A percentile compares a stretch with the other conserved stretches of the same genome.
Conservation (phyloP, 2,329 filamentous ascomycete species). For the Zymoseptoria tritici region DNA sequence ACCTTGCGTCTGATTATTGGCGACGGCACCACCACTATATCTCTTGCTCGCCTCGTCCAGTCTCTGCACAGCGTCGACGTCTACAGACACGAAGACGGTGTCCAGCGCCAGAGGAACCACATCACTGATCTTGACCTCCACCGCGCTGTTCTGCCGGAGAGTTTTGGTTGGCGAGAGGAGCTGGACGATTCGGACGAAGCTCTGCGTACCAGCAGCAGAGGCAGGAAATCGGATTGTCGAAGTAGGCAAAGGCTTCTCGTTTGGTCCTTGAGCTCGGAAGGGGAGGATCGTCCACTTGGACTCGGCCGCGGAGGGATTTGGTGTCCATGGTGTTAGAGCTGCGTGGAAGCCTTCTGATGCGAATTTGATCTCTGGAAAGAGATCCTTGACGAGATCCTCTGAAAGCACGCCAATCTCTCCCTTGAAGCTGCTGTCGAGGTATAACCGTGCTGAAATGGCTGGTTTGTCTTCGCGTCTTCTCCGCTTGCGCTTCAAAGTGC, state of each 20-base stretch:
- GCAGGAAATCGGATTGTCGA: conserved; percentile 76
- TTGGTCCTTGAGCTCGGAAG: conserved; percentile 43
- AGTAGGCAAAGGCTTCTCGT: conserved; percentile 58
- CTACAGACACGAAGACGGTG: conserved; percentile 77
- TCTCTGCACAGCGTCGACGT: conserved; percentile 69
- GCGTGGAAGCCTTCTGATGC: conserved; percentile 46
- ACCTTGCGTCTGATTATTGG: conserved; percentile 11
- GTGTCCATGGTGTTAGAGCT: conserved; percentile 67
- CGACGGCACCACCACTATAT: conserved; percentile 59
- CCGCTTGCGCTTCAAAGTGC: conserved; percentile 45
- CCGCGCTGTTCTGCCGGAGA: conserved; percentile 63
- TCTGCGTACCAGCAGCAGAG: conserved; percentile 65
- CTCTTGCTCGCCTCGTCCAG: conserved; percentile 76
- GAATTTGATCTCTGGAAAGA: conserved; percentile 52
- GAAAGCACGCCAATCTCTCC: conserved; percentile 82
- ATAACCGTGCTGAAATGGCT: conserved; percentile 68
- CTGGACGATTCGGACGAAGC: conserved; percentile 67
- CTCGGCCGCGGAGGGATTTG: conserved; percentile 49
- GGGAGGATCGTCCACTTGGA: conserved; percentile 81
- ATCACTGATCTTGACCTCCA: conserved; percentile 78
- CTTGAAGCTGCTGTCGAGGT: conserved; percentile 78
- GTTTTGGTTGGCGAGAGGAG: conserved; percentile 67
- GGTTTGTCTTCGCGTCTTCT: conserved; percentile 57
- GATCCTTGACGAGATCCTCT: conserved; percentile 72
- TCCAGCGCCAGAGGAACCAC: conserved; percentile 74